Conservation (phyloP, 805 yeast genomes). For the Spathaspora arborariae region DNA sequence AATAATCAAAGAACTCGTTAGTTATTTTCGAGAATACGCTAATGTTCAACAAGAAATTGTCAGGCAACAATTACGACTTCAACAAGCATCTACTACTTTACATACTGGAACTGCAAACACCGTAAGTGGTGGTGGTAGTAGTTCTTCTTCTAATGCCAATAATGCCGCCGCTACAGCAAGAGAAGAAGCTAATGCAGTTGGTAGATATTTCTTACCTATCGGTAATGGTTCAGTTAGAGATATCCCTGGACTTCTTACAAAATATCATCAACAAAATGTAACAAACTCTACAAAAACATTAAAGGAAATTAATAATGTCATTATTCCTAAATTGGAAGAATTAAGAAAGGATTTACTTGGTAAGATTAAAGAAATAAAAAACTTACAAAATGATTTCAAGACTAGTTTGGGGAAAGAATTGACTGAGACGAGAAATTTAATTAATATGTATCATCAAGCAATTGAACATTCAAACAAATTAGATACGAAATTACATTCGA, state of each 20-base stretch:
- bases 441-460: conserved; percentile 54
- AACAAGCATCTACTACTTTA: conserved; percentile 51
- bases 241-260: conserved; percentile 63
- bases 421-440: conserved; percentile 29
- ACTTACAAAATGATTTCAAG: conserved; percentile 79
- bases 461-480: conserved; percentile 57
- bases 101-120: conserved; percentile 3
- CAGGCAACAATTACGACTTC: conserved; percentile 74
- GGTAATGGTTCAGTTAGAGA: conserved; percentile 78
- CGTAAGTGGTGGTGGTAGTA: not conserved
- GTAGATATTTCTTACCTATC: conserved; percentile 63
- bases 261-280: conserved; percentile 43
- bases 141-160: conserved; percentile 1
- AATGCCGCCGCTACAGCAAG: conserved; percentile 4
- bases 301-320: conserved; percentile 45
- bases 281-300: conserved; percentile 38
- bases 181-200: conserved; percentile 31
- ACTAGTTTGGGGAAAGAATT: conserved; percentile 66
- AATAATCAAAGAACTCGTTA: conserved; percentile 68
- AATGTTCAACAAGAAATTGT: conserved; percentile 85
- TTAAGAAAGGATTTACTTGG: conserved; percentile 68
- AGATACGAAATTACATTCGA: conserved; percentile 20
- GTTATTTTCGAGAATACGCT: conserved; percentile 74
- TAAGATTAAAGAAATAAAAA: conserved; percentile 83
- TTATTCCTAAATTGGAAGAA: conserved; percentile 54